A percentile compares a stretch with the other conserved stretches of the same genome.
phyloP scores from a whole-genome alignment of 2,329 filamentous ascomycete genomes.

The Coniochaeta hoffmannii region DNA sequence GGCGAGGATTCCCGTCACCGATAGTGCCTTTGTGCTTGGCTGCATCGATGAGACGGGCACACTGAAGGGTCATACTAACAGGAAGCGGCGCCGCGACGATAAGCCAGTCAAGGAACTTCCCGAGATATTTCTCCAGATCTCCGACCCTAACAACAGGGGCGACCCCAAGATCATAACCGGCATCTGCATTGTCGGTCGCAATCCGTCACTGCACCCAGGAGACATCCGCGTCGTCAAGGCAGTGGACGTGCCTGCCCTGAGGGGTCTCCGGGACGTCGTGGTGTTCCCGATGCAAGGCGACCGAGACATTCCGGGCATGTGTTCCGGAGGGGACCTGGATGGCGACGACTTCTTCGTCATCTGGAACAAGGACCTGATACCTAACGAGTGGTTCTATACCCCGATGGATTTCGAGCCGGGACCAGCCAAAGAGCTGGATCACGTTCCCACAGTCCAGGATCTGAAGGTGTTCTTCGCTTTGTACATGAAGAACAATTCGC shows the following conservation, averaged over 20 bases:
- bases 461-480: slow-evolving; percentile 80
- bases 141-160: slow-evolving; percentile 43
- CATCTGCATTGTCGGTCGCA: slow-evolving; percentile 77
- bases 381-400: slow-evolving; percentile 56
- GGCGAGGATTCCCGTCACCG: slow-evolving; percentile 70
- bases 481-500: slow-evolving; percentile 85
- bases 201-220: slow-evolving; percentile 88
- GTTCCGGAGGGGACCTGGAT: slow-evolving; percentile 90
- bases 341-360: slow-evolving; percentile 94
- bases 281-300: slow-evolving; percentile 82
- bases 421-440: slow-evolving; percentile 45
- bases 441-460: slow-evolving; percentile 63
- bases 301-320: slow-evolving; percentile 83
- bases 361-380: slow-evolving; percentile 71
- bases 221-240: slow-evolving; percentile 85
- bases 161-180: slow-evolving; percentile 63
- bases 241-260: slow-evolving; percentile 64
- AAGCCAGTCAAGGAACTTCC: slow-evolving; percentile 48
- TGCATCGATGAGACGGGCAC: slow-evolving; percentile 78
- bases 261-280: slow-evolving; percentile 75
- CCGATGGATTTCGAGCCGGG: slow-evolving; percentile 71
- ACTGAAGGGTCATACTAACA: slow-evolving; percentile 62
- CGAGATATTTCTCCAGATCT: slow-evolving; percentile 84
- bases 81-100: slow-evolving; percentile 28
- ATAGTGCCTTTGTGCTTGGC: slow-evolving; percentile 83